phyloP scores from a whole-genome alignment of 2,329 filamentous ascomycete species.

The Fusarium sp. region DNA sequence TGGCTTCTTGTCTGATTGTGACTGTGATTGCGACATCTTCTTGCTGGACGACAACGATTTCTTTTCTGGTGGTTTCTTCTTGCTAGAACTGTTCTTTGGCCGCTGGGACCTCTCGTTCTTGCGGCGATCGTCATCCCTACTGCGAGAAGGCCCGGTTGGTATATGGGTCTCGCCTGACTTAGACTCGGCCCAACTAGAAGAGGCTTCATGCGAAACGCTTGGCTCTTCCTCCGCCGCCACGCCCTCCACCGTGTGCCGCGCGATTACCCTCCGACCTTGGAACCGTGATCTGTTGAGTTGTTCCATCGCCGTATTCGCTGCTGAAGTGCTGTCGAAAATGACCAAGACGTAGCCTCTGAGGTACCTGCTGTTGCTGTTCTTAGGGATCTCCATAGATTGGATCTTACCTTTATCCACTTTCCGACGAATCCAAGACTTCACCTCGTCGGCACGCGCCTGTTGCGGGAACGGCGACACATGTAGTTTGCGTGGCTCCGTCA shows the following conservation, averaged over 20 bases:
- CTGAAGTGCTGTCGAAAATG: constrained; percentile 40
- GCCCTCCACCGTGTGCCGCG: constrained; percentile 43
- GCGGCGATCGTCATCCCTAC: constrained; percentile 4
- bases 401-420: constrained; percentile 47
- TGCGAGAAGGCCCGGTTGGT: constrained; percentile 25
- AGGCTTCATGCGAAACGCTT: constrained; percentile 2
- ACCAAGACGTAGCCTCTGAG: constrained; percentile 51
- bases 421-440: constrained; percentile 50
- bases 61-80: constrained; percentile 20
- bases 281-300: constrained; percentile 50
- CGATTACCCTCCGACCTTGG: constrained; percentile 45
- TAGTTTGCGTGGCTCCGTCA: constrained; percentile 45
- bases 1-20: constrained; percentile 32
- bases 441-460: constrained; percentile 41
- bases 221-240: constrained; percentile 23
- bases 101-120: constrained; percentile 26
- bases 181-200: not conserved
- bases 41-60: constrained; percentile 31
- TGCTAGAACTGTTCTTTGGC: constrained; percentile 35
- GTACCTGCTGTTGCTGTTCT: constrained; percentile 39
- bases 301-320: constrained; percentile 46
- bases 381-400: constrained; percentile 48
- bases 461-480: constrained; percentile 49
- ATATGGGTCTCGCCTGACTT: constrained; percentile 7
- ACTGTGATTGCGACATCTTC: constrained; percentile 15